Percentiles rank a stretch among this genome's conserved stretches.
Conservation (phyloP, 306 rosid species). For the Cucurbita argyrosperma region DNA sequence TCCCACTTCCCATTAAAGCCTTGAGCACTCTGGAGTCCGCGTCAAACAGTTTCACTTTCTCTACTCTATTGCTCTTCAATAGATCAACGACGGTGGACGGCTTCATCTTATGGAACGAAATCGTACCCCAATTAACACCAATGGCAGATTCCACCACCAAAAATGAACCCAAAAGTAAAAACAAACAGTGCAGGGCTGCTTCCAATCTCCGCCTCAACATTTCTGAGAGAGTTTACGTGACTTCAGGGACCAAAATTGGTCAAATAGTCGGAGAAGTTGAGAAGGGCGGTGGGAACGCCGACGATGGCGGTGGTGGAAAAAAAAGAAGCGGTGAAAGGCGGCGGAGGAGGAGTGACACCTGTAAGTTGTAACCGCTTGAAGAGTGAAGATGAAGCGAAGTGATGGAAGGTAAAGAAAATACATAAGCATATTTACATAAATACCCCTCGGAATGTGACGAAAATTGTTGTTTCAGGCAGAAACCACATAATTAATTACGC, state of each 20-base stretch:
- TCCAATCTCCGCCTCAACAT: constrained; percentile 31
- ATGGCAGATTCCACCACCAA: constrained; percentile 44
- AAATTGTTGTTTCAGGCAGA: background rate
- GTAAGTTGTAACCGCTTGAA: background rate
- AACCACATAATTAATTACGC: background rate
- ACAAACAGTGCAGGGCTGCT: background rate
- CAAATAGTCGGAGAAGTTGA: background rate
- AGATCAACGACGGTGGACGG: constrained; percentile 77
- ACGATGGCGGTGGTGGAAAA: background rate
- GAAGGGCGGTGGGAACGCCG: background rate
- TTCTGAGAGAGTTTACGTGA: background rate
- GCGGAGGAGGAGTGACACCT: background rate
- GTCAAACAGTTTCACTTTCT: constrained; percentile 75
- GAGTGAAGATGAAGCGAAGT: constrained; percentile 2
- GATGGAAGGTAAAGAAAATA: background rate
- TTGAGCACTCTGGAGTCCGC: constrained; percentile 45
- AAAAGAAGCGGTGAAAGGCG: background rate
- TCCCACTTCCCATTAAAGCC: constrained; percentile 56
- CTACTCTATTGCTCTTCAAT: constrained; percentile 43
- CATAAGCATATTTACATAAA: background rate
- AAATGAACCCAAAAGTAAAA: constrained; percentile 17
- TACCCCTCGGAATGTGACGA: background rate
- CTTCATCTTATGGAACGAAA: constrained; percentile 52
- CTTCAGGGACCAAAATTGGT: background rate
- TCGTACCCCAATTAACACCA: constrained; percentile 86